These are phyloP conservation scores for Aciculosporium take DNA, from an alignment of 2,329 filamentous ascomycete species.

Conservation along the genomic window DNA sequence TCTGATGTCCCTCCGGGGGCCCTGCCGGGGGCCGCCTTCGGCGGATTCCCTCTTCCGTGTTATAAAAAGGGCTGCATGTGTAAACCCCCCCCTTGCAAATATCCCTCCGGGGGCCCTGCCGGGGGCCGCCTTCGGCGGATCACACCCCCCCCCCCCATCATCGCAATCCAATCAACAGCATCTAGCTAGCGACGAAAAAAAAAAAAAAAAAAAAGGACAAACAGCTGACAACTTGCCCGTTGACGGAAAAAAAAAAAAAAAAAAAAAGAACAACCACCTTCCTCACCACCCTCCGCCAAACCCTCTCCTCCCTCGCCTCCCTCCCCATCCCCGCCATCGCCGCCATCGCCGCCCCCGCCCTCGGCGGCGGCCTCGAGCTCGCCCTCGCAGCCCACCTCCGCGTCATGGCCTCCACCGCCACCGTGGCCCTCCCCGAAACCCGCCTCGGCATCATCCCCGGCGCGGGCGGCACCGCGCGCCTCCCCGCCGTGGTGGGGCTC, in stretches of 20 bases:
- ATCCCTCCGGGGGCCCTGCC: no score
- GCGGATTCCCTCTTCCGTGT: no score
- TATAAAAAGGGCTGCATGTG: no score
- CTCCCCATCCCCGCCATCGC: slow-evolving; percentile 85
- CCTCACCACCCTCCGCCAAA: slow-evolving; percentile 59
- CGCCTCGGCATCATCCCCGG: slow-evolving; percentile 88
- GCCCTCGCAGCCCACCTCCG: slow-evolving; percentile 82
- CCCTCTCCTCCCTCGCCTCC: slow-evolving; percentile 56
- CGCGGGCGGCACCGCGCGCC: slow-evolving; percentile 79
- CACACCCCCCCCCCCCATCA: no score
- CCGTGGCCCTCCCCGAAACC: slow-evolving; percentile 79
- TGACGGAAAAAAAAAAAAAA: not conserved
- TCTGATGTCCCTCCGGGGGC: no score
- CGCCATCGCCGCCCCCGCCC: slow-evolving; percentile 70
- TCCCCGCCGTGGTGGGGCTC: slow-evolving; percentile 68
- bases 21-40: no score
- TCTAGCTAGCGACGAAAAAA: no score
- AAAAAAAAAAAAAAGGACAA: no score
- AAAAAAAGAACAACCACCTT: slow-evolving; percentile 53
- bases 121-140: no score
- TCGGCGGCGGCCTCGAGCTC: slow-evolving; percentile 88
- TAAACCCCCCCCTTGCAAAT: no score
- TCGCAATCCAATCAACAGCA: no score
- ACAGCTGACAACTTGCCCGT: not conserved
- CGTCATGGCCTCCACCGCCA: slow-evolving; percentile 65